Conservation (phyloP, 257 asterid genomes). For the Ehretia macrophylla region DNA sequence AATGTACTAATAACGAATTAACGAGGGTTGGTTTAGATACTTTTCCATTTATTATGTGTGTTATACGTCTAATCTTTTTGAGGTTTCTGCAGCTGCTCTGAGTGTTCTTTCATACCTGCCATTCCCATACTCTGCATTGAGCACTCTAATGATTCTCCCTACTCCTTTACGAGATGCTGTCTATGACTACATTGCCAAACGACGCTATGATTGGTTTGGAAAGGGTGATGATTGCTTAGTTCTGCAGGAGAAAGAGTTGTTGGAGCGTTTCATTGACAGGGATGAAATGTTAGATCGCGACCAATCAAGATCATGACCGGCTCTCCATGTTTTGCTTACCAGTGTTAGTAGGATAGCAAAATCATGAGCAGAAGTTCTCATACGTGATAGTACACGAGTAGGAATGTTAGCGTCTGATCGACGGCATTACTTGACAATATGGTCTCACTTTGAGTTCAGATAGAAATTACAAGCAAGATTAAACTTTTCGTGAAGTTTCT, state of each 20-base stretch:
- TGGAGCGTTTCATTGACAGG: constrained; percentile 78
- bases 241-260: constrained; percentile 68
- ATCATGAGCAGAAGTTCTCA: too few relatives aligned
- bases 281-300: constrained; percentile 67
- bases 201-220: constrained; percentile 80
- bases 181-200: constrained; percentile 70
- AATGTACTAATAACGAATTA: not conserved
- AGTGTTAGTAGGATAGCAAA: too few relatives aligned
- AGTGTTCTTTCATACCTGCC: constrained; percentile 75
- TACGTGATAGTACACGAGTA: too few relatives aligned
- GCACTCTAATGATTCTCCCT: constrained; percentile 58
- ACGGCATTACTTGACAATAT: too few relatives aligned
- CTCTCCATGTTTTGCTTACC: too few relatives aligned
- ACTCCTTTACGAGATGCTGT: constrained; percentile 77
- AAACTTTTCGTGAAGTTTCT: too few relatives aligned
- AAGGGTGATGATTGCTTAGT: constrained; percentile 71
- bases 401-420: too few relatives aligned
- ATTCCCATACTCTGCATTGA: constrained; percentile 62
- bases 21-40: not conserved
- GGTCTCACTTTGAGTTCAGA: too few relatives aligned
- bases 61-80: constrained; percentile 4
- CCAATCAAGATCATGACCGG: constrained; percentile 10
- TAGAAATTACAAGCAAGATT: too few relatives aligned
- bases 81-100: constrained; percentile 67
- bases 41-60: not conserved